Evolutionary conservation across 1,139 yeast genomes (phyloP).

Genomic region (Waltiozyma sp.): DNA sequence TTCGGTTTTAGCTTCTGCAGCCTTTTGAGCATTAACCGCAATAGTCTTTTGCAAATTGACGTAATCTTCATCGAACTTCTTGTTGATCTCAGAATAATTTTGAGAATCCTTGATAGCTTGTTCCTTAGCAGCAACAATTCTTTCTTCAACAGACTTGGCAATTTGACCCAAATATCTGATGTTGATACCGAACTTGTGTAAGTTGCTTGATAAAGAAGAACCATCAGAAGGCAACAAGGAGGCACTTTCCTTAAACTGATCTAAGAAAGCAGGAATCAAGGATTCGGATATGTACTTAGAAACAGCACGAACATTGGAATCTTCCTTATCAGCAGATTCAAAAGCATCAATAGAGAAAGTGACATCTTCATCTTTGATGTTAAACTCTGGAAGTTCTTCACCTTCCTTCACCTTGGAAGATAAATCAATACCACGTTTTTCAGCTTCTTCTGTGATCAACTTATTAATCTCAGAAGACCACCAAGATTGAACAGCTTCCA

Average conservation of each 20-base stretch:
- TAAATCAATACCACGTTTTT: conserved; percentile 22
- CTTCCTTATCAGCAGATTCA: conserved; percentile 42
- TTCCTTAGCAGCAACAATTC: conserved; percentile 10
- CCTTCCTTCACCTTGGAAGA: conserved; percentile 15
- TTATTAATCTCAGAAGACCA: conserved; percentile 61
- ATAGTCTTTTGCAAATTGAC: conserved; percentile 17
- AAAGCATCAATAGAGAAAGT: conserved; percentile 77
- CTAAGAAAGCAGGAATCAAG: conserved; percentile 55
- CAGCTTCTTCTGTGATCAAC: conserved; percentile 37
- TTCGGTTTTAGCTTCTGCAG: conserved; percentile 25
- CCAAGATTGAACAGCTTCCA: conserved; percentile 88
- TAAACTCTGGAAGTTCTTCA: conserved; percentile 34
- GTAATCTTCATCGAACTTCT: conserved; percentile 21
- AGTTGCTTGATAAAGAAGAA: conserved; percentile 47
- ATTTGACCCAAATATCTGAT: conserved; percentile 74
- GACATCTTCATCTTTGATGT: conserved; percentile 45
- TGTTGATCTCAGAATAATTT: conserved; percentile 21
- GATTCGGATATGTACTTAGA: conserved; percentile 50
- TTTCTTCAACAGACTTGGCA: conserved; percentile 25
- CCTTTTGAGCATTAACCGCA: background rate
- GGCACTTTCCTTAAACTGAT: conserved; percentile 35
- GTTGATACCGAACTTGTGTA: conserved; percentile 82
- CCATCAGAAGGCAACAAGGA: conserved; percentile 71
- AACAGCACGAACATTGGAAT: conserved; percentile 51
- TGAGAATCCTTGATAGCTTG: conserved; percentile 19